Base-by-base conservation (phyloP, 306 rosid species). In the Quercus gilva region DNA sequence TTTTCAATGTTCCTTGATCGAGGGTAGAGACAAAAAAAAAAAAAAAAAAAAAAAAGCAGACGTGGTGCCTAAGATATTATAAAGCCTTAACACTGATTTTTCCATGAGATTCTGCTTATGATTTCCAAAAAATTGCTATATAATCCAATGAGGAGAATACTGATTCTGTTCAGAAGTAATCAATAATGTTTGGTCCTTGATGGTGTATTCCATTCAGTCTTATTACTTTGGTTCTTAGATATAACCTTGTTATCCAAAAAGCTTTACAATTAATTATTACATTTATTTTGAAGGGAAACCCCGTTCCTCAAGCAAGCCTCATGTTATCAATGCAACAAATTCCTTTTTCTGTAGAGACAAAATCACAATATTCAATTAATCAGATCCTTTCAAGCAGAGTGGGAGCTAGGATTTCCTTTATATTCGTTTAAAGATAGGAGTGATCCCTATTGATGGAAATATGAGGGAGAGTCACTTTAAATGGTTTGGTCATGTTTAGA, bases 161-260 rank as follows among this genome's bases (percentile, higher is more conserved):
- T 10, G 31, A 63, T 13, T 28, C n/a, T 63, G 69, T 63, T 26
- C 7, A 2, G 28, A 25, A 28, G 69, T 26, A 25, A 20, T 26
- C 37, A 63, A 26, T 63, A 63, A 26, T 63, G 6, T 28, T 63
- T 63, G 19, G n/a, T 28, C 69, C 37, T 63, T 18, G 5, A 70
- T 56, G 61, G 45, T 68, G 28, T 55, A 37, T 17, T 41, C 68
- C 25, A 55, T 10, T 64, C 14, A 19, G 29, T 51, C 17, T 5
- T 64, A 56, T 15, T 7, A 71, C 35, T 83, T 74, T 77, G 69
- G 7, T 82, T 77, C 69, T 52, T 19, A 69, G 35, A 72, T 69
- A 68, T 71, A 52, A 64, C 12, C 17, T 49, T 49, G 53, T 49
- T 11, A 11, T 49, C 53, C 0, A 1, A 49, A 49, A 49, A 49